Conservation (phyloP, 2,329 filamentous ascomycete genomes). For the Exophiala calicioides region DNA sequence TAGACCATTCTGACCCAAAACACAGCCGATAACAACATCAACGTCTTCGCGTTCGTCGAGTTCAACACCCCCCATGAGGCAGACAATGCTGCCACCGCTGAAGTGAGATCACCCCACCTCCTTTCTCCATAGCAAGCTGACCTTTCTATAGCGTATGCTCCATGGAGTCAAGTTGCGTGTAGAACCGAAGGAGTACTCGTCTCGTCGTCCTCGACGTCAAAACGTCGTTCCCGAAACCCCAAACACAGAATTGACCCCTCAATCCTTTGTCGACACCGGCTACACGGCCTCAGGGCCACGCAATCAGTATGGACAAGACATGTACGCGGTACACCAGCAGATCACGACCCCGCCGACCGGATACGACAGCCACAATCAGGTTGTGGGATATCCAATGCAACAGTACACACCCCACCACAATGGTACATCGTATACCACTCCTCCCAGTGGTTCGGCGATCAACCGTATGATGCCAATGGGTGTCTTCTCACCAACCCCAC, state of each 20-base stretch:
- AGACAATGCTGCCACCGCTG: constrained; percentile 20
- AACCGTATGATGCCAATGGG: constrained; percentile 13
- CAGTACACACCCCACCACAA: background rate
- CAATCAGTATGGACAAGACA: background rate
- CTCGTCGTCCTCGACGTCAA: constrained; percentile 17
- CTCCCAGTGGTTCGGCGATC: constrained; percentile 1
- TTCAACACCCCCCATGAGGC: constrained; percentile 24
- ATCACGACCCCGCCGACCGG: constrained; percentile 13
- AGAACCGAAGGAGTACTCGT: constrained; percentile 32
- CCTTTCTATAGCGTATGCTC: constrained; percentile 12
- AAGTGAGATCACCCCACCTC: constrained; percentile 11
- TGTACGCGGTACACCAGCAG: constrained; percentile 11
- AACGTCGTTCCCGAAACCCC: constrained; percentile 1
- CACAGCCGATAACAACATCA: constrained; percentile 18
- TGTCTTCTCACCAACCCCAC: constrained; percentile 14
- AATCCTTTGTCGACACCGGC: background rate
- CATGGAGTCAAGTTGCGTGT: constrained; percentile 24
- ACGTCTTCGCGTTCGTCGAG: constrained; percentile 31
- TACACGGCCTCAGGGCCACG: background rate
- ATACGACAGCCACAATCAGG: background rate
- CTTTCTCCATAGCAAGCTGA: background rate
- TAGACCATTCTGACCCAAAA: constrained; percentile 11
- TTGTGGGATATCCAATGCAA: constrained; percentile 1
- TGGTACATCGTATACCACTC: background rate
- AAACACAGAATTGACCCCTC: constrained; percentile 4